phyloP scores from a whole-genome alignment of 768 basidiomycete genomes.

The Sporobolomyces roseus region DNA sequence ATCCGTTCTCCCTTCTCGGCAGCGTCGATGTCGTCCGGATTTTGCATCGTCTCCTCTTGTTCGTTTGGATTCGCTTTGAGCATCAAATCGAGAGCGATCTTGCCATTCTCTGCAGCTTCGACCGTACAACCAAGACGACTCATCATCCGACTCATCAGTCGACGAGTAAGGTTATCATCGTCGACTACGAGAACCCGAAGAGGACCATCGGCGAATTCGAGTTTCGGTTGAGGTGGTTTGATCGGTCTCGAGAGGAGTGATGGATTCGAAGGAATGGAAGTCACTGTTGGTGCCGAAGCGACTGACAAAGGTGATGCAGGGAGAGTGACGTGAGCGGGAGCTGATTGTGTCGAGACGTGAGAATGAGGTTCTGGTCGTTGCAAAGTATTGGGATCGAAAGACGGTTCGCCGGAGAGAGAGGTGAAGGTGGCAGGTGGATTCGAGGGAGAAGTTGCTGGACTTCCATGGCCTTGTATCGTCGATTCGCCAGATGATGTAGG shows the following conservation, averaged over 20 bases:
- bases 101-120: conserved; percentile 78
- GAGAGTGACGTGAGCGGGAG: conserved; percentile 20
- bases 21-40: conserved; percentile 8
- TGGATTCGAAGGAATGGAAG: background rate
- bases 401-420: background rate
- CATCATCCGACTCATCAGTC: conserved; percentile 72
- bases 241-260: background rate
- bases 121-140: conserved; percentile 73
- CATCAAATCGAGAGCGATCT: conserved; percentile 69
- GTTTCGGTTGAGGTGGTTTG: background rate
- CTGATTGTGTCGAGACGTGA: conserved; percentile 28
- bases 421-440: background rate
- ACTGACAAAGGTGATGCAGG: background rate
- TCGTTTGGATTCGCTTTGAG: conserved; percentile 49
- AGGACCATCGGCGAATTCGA: conserved; percentile 34
- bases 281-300: background rate
- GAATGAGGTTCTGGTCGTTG: conserved; percentile 18
- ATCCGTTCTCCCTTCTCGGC: conserved; percentile 7
- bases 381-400: conserved; percentile 4
- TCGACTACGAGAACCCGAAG: conserved; percentile 44
- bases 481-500: background rate
- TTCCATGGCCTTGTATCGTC: conserved; percentile 2
- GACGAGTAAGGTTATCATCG: conserved; percentile 71
- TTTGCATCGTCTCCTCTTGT: background rate
- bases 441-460: background rate